A percentile compares a stretch with the other conserved stretches of the same genome.
Evolutionary conservation across 805 yeast genomes (phyloP).

Genomic region (Teunomyces stri): DNA sequence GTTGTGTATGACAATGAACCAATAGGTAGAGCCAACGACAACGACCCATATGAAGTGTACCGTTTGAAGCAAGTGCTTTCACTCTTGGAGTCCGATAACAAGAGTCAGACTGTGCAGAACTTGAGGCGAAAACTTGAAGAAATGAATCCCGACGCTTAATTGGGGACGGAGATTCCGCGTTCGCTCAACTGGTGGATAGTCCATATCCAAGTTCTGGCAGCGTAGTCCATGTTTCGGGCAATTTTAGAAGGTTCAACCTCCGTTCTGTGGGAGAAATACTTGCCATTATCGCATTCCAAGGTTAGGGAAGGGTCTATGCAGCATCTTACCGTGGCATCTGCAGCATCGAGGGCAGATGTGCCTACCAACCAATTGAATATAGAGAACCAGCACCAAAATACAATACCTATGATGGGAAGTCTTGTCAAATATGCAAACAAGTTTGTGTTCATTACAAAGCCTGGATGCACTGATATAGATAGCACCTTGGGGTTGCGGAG

Average conservation of each 20-base stretch:
- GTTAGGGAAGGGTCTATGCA: conserved; percentile 53
- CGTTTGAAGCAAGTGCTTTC: conserved; percentile 2
- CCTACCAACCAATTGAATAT: conserved; percentile 69
- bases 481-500: conserved; percentile 63
- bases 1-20: conserved; percentile 1
- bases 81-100: not conserved
- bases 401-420: conserved; percentile 70
- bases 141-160: conserved; percentile 4
- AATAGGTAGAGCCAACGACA: not conserved
- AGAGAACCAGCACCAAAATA: conserved; percentile 72
- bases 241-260: conserved; percentile 55
- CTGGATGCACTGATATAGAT: conserved; percentile 75
- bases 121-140: not conserved
- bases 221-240: conserved; percentile 55
- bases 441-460: conserved; percentile 80
- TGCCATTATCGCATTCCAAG: conserved; percentile 61
- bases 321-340: conserved; percentile 61
- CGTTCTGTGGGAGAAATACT: conserved; percentile 56
- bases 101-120: not conserved
- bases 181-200: conserved; percentile 58
- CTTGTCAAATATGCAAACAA: conserved; percentile 75
- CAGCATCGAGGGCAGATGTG: conserved; percentile 68
- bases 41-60: not conserved
- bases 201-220: conserved; percentile 79
- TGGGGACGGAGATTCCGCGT: conserved; percentile 36